Conservation (phyloP, 352 stramenopile genomes). For the Aphanomyces euteiches region DNA sequence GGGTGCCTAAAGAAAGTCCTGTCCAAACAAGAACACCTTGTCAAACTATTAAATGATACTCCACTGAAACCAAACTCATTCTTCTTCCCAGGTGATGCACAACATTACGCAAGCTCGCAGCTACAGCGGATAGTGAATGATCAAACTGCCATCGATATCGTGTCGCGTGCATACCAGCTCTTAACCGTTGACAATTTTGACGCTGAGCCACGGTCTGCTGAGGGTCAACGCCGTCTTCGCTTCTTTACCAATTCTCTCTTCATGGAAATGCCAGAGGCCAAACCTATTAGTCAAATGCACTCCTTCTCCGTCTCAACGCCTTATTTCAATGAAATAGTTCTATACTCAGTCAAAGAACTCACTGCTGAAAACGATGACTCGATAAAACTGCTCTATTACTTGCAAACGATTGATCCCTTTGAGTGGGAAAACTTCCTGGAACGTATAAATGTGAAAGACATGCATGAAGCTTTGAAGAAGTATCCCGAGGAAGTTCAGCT, state of each 20-base stretch:
- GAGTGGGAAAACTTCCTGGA: slow-evolving; percentile 85
- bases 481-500: slow-evolving; percentile 72
- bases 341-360: slow-evolving; percentile 88
- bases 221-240: slow-evolving; percentile 75
- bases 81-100: slow-evolving; percentile 80
- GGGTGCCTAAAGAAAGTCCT: slow-evolving; percentile 84
- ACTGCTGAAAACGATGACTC: slow-evolving; percentile 84
- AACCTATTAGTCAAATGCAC: slow-evolving; percentile 79
- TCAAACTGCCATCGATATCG: slow-evolving; percentile 77
- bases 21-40: slow-evolving; percentile 77
- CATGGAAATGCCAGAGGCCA: slow-evolving; percentile 87
- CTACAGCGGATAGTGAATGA: slow-evolving; percentile 76
- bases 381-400: slow-evolving; percentile 96
- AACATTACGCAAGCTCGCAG: slow-evolving; percentile 79
- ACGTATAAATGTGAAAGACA: slow-evolving; percentile 68
- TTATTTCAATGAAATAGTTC: slow-evolving; percentile 88
- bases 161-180: slow-evolving; percentile 80
- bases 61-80: slow-evolving; percentile 84
- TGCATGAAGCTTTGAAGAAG: slow-evolving; percentile 82
- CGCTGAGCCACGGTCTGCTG: slow-evolving; percentile 77
- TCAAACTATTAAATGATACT: slow-evolving; percentile 83
- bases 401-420: slow-evolving; percentile 85
- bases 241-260: slow-evolving; percentile 88
- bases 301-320: slow-evolving; percentile 81
- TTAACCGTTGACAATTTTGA: slow-evolving; percentile 87